A percentile compares a stretch with the other conserved stretches of the same genome.
Conservation (phyloP, 2,329 filamentous ascomycete species). For the Dryadomyces quercus-mongolicae region DNA sequence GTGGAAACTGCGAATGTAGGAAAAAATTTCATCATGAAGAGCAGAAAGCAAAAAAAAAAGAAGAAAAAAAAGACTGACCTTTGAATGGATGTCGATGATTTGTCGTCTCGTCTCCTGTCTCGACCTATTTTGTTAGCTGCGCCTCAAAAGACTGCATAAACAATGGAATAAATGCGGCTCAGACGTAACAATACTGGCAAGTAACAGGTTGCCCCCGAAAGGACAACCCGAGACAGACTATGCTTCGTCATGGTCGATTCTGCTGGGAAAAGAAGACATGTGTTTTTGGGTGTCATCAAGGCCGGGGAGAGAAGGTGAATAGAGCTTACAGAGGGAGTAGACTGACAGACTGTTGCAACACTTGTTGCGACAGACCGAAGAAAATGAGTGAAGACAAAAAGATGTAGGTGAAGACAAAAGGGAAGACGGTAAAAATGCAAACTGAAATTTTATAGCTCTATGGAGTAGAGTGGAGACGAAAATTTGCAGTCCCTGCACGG, state of each 20-base stretch:
- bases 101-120: too few species aligned
- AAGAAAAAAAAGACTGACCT: slow-evolving; percentile 19
- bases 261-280: slow-evolving; percentile 77
- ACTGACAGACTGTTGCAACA: background rate
- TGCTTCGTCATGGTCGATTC: slow-evolving; percentile 80
- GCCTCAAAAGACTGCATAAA: background rate
- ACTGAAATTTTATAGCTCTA: background rate
- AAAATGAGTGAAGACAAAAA: background rate
- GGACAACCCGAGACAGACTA: slow-evolving; percentile 52
- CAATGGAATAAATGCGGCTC: slow-evolving; percentile 28
- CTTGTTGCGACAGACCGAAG: background rate
- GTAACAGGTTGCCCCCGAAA: slow-evolving; percentile 55
- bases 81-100: background rate
- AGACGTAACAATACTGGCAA: slow-evolving; percentile 61
- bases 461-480: background rate
- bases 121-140: background rate
- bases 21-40: slow-evolving; percentile 60
- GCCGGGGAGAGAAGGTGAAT: slow-evolving; percentile 19
- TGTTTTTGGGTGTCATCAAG: slow-evolving; percentile 60
- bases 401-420: background rate
- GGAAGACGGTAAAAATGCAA: background rate
- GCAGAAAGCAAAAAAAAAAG: slow-evolving; percentile 11
- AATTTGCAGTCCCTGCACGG: background rate
- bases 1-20: slow-evolving; percentile 82
- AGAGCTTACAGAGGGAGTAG: background rate